Base-by-base conservation (phyloP, 768 basidiomycete species). In the Arthromyces matolae region DNA sequence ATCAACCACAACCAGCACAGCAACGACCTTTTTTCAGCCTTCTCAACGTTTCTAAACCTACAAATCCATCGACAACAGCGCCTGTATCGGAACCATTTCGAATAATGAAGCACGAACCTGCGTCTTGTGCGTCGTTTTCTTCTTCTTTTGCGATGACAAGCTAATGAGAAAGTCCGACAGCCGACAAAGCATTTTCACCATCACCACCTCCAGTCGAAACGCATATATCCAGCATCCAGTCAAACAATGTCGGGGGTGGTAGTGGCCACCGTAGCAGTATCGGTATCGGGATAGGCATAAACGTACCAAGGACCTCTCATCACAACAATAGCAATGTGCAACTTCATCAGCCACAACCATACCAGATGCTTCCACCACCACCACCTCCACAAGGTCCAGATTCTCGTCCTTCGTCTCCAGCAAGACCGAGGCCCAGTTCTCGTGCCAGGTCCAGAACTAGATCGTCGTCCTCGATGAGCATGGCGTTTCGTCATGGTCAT, bases 281-380 rank as follows among this genome's bases (percentile, higher is more conserved):
- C 9, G 35, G 28, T 14, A 5, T 24, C 24, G 49, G 28, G 3
- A 43, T 44, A 4, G 37, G 49, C 8, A 42, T 33, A 19, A 19
- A 45, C 2, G 7, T 37, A 9, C 29, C 41, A 3, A n/a, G n/a
- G n/a, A n/a, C n/a, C n/a, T n/a, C n/a, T n/a, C n/a, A n/a, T n/a
- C n/a, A n/a, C n/a, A n/a, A n/a, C n/a, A n/a, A n/a, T n/a, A n/a
- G n/a, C n/a, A n/a, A n/a, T n/a, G n/a, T n/a, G n/a, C n/a, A n/a
- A n/a, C n/a, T n/a, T n/a, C n/a, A n/a, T n/a, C n/a, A n/a, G n/a
- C n/a, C n/a, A n/a, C 44, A 41, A n/a, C 48, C 48, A 8, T 25
- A 22, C 14, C 53, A 57, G 22, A 52, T 54, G 41, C 45, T 47
- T 9, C 56, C 53, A 8, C 54, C 54, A 5, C 56, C 50, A n/a